Evolutionary conservation across 345 rosid species (phyloP).

Genomic region (Linum usitatissimum): DNA sequence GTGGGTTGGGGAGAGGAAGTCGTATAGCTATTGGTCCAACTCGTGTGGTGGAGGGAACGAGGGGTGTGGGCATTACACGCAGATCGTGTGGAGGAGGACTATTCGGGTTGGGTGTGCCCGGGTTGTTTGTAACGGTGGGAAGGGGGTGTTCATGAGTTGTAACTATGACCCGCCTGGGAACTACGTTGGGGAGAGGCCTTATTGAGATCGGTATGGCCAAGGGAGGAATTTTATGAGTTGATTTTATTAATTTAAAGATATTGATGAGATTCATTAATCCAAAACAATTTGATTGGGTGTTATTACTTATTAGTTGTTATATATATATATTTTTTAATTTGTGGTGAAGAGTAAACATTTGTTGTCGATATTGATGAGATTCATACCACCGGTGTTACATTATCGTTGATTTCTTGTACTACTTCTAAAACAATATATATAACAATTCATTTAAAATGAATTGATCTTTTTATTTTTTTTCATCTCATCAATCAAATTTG

Average conservation of each 20-base stretch:
- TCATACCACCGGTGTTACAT: neutral
- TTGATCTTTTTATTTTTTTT: too few relatives aligned
- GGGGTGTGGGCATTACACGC: neutral
- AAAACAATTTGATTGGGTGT: too few relatives aligned
- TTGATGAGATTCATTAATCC: neutral
- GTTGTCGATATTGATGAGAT: neutral
- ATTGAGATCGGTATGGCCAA: neutral
- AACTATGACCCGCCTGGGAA: neutral
- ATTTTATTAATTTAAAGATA: too few relatives aligned
- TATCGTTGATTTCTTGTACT: too few relatives aligned
- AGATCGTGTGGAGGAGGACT: neutral
- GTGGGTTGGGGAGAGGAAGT: neutral
- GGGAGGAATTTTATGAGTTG: too few relatives aligned
- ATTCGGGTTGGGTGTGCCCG: neutral
- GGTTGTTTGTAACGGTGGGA: neutral
- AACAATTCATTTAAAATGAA: too few relatives aligned
- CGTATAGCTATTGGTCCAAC: neutral
- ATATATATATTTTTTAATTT: too few relatives aligned
- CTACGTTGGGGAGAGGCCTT: neutral
- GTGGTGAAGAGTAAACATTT: too few relatives aligned
- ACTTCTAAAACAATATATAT: too few relatives aligned
- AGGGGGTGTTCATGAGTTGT: neutral
- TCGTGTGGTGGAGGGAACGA: neutral
- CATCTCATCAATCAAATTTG: too few relatives aligned
- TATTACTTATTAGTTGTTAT: too few relatives aligned